Base-by-base conservation (phyloP, 1,139 yeast species). In the Pichia sp. region DNA sequence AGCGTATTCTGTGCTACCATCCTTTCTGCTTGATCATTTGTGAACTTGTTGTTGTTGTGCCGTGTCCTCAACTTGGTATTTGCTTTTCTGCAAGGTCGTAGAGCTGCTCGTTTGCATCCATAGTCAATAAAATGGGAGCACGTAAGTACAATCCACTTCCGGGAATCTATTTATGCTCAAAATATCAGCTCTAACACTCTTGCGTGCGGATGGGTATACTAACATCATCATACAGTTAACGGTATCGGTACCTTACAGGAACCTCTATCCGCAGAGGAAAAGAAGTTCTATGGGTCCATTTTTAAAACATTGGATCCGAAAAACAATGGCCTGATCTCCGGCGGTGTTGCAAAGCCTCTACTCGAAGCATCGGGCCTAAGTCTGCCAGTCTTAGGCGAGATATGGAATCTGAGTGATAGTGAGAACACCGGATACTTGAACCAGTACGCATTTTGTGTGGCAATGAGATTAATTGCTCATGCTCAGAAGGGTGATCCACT, bases 391-490 rank as follows among this genome's bases (percentile, higher is more conserved):
- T 75, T 93, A 52, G 97, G 97, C 4, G 95, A 91, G 69, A 85
- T 95, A 58, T 95, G 99, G 99, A 95, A 89, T 69, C 69, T 87
- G 49, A 92, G 96, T 16, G 99, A 93, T 72, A 79, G 81, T 20
- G 85, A 84, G 59, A 91, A 90, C 71, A 78, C 84, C 62, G 99
- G 99, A 0, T 88, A 86, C 67, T 76, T 95, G 62, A 86, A 88
- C 62, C 91, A 85, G 67, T 77, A 80, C 60, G 93, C 93, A 30
- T 95, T 95, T 71, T 81, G 89, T 60, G 78, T 83, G 55, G 97
- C 97, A 33, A 79, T 93, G 82, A 80, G 99, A 69, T 75, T 90
- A 63, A 89, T 95, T 66, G 96, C 96, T 31, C 88, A 90, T 67
- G 85, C 90, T 49, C 99, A 95, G 73, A 73, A 77, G 38, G 96